Percentiles rank a stretch among this genome's conserved stretches.
These are phyloP conservation scores for Kentomonas sorsogonicus DNA, from an alignment of 208 protist genomes.

Conservation along the genomic window DNA sequence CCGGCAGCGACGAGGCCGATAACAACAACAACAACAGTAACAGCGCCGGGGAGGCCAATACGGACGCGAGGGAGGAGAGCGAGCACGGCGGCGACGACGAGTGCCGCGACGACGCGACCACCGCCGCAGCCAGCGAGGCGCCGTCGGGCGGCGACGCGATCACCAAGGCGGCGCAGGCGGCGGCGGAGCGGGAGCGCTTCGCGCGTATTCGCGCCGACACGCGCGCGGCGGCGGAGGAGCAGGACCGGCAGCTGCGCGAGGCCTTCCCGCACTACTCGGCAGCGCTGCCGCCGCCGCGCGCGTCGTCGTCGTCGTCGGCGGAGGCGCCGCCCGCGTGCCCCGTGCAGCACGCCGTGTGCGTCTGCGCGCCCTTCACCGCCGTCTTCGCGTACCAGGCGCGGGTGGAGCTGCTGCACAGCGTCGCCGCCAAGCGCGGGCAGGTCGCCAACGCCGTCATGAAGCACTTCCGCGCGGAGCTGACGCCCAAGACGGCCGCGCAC, in stretches of 20 bases:
- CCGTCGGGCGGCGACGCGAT: not conserved
- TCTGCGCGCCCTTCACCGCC: constrained; percentile 42
- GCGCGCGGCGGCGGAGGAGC: not conserved
- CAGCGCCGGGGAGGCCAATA: constrained; percentile 10
- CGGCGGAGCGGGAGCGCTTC: not conserved
- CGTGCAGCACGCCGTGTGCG: constrained; percentile 36
- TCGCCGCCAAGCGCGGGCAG: constrained; percentile 21
- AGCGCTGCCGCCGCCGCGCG: constrained; percentile 11
- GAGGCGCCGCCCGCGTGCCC: no score
- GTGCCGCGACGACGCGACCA: constrained; percentile 1
- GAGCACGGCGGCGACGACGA: constrained; percentile 15
- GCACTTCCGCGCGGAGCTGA: constrained; percentile 11
- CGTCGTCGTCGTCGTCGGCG: no score
- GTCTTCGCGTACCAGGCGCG: constrained; percentile 42
- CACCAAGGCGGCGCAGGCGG: not conserved
- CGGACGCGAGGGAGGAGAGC: constrained; percentile 13
- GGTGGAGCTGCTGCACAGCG: constrained; percentile 26
- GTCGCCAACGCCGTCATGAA: constrained; percentile 15
- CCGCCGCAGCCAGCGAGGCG: constrained; percentile 2
- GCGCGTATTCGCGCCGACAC: not conserved
- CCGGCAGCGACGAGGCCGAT: no score
- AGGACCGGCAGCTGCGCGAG: constrained; percentile 25
- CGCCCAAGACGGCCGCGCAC: not conserved
- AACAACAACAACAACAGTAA: no score
- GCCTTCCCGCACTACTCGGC: constrained; percentile 34